These are phyloP conservation scores for Lachnellula arida DNA, from an alignment of 2,329 filamentous ascomycete species.

Conservation along the genomic window DNA sequence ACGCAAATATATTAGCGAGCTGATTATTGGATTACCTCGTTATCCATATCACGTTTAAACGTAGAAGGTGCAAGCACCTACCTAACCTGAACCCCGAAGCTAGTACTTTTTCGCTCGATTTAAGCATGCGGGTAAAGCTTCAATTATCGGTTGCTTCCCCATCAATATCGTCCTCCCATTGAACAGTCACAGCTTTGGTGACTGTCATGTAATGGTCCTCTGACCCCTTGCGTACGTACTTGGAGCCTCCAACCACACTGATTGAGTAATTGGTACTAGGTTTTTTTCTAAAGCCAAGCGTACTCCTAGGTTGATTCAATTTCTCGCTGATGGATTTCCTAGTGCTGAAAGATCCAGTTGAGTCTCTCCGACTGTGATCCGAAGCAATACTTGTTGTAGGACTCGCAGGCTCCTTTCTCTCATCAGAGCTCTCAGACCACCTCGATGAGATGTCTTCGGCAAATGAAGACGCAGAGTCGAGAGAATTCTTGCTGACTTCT, in stretches of 20 bases:
- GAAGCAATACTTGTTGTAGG: slow-evolving; percentile 12
- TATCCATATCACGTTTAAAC: too few species aligned
- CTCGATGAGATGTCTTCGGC: slow-evolving; percentile 16
- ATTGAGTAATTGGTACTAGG: slow-evolving; percentile 18
- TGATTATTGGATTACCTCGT: too few species aligned
- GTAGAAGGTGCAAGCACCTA: too few species aligned
- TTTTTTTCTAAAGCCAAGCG: slow-evolving; percentile 3
- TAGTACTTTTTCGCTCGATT: not conserved
- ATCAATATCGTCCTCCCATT: slow-evolving; percentile 10
- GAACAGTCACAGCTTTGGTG: slow-evolving; percentile 14
- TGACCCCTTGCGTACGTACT: slow-evolving; percentile 3
- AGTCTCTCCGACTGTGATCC: slow-evolving; percentile 10
- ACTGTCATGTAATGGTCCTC: slow-evolving; percentile 14
- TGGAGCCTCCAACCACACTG: slow-evolving; percentile 8
- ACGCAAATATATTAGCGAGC: too few species aligned
- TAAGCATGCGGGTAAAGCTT: slow-evolving; percentile 4
- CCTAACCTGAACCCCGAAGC: too few species aligned
- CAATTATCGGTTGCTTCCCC: slow-evolving; percentile 7
- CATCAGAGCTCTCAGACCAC: slow-evolving; percentile 21
- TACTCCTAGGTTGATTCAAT: slow-evolving; percentile 15
- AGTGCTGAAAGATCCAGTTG: slow-evolving; percentile 4
- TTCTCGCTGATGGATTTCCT: slow-evolving; percentile 16
- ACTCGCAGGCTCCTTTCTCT: slow-evolving; percentile 9
- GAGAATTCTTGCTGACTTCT: slow-evolving; percentile 9
- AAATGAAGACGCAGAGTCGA: slow-evolving; percentile 13